Evolutionary conservation across 371 early-diverging fungal genomes (phyloP), one percentile per base, ranked within the genome.

Genomic region (Apophysomyces elegans): DNA sequence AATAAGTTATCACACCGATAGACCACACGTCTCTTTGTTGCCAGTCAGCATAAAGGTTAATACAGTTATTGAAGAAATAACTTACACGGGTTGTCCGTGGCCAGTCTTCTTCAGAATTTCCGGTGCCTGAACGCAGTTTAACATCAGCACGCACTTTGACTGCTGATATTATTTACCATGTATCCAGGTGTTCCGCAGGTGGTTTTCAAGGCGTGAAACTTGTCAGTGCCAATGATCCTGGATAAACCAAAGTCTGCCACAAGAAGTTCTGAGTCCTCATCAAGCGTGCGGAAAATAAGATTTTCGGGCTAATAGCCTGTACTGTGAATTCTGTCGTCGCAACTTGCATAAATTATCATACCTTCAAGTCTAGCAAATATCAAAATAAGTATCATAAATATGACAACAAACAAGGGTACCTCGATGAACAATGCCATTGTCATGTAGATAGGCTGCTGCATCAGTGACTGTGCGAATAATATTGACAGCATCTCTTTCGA

Each of bases 241-340:
- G 92, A 90, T 54, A 96, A 78, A n/a, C 96, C 96, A 78, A 96
- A 96, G 77, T 96, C 96, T 36, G 94, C 93, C 72, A 96, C 90
- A 58, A 94, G 74, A 47, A 96, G 75, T 64, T 90, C 89, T 44
- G 87, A 76, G 62, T 89, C 83, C 43, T 89, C 87, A 38, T 89
- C 90, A 16, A 81, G 80, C 11, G 89, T 87, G 64, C 88, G 84
- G 84, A 94, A 95, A 43, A 96, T 74, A 41, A 96, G 79, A 71
- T 96, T 96, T 74, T 95, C 94, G 11, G 95, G 92, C 93, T 93
- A 70, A 38, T 26, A 21, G 7, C 9, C 8, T 50, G 21, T 21
- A n/a, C 21, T 1, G 37, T 21, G 54, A 36, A 59, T 39, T 13
- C n/a, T 7, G 4, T 50, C 54, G 9, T 11, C n/a, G 18, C 21